A percentile compares a stretch with the other conserved stretches of the same genome.
Conservation (phyloP, 257 asterid species). For the Solanum pimpinellifolium region DNA sequence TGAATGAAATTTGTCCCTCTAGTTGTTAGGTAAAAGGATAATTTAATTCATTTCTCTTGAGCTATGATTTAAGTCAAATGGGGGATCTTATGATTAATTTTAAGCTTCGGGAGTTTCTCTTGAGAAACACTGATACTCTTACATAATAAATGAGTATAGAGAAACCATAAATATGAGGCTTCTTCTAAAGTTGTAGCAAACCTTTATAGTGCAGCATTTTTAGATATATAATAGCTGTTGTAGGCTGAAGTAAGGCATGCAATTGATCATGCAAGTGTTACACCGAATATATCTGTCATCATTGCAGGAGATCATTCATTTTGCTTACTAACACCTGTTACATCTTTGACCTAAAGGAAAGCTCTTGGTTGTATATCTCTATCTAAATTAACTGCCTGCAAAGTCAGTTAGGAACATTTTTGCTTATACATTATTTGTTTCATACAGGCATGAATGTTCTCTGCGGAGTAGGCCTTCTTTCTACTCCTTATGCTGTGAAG, state of each 20-base stretch:
- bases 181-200: neutral
- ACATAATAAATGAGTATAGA: neutral
- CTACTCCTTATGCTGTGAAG: slow-evolving; percentile 21
- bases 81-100: neutral
- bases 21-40: neutral
- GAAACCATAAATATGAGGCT: neutral
- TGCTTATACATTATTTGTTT: neutral
- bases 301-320: neutral
- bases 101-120: neutral
- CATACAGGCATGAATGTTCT: slow-evolving; percentile 25
- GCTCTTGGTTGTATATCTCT: neutral
- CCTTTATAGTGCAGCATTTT: neutral
- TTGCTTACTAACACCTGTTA: neutral
- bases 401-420: neutral
- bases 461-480: slow-evolving; percentile 79
- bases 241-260: neutral
- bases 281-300: neutral
- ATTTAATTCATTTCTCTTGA: neutral
- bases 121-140: neutral
- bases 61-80: neutral
- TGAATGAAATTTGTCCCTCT: neutral
- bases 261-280: neutral
- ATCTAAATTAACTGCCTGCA: neutral
- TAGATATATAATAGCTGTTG: neutral
- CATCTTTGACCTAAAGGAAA: neutral